These are phyloP conservation scores for Boletus reticuloceps DNA, from an alignment of 768 basidiomycete genomes.

Conservation along the genomic window DNA sequence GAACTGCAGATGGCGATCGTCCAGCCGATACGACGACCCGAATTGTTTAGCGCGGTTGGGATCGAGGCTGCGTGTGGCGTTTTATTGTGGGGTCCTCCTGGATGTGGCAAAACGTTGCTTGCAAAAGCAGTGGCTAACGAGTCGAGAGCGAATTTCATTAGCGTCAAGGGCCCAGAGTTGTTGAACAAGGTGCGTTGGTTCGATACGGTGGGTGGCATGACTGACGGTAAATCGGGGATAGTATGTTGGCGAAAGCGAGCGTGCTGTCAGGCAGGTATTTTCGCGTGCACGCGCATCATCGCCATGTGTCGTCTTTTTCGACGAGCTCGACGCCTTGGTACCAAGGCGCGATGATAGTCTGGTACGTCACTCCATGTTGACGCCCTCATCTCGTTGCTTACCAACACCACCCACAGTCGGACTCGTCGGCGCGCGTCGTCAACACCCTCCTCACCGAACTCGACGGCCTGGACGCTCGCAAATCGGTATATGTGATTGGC, in stretches of 20 bases:
- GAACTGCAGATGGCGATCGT: conserved; percentile 98
- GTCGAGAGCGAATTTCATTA: conserved; percentile 93
- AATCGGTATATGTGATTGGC: conserved; percentile 88
- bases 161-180: conserved; percentile 94
- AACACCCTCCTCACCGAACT: conserved; percentile 91
- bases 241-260: conserved; percentile 98
- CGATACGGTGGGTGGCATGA: neutral
- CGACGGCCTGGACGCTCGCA: conserved; percentile 85
- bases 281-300: conserved; percentile 89
- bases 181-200: conserved; percentile 78
- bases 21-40: conserved; percentile 87
- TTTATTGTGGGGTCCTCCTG: conserved; percentile 97
- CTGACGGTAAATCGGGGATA: conserved; percentile 28
- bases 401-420: conserved; percentile 46
- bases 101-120: conserved; percentile 96
- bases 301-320: conserved; percentile 95
- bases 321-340: conserved; percentile 90
- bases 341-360: conserved; percentile 87
- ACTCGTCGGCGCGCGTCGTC: conserved; percentile 90
- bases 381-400: neutral
- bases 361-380: conserved; percentile 42
- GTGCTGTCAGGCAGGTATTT: conserved; percentile 93
- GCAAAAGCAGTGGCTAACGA: conserved; percentile 99
- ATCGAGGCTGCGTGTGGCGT: conserved; percentile 93
- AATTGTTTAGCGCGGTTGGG: conserved; percentile 84